Evolutionary conservation across 2,329 filamentous ascomycete species (phyloP).

Genomic region (Trichoderma pleuroti): DNA sequence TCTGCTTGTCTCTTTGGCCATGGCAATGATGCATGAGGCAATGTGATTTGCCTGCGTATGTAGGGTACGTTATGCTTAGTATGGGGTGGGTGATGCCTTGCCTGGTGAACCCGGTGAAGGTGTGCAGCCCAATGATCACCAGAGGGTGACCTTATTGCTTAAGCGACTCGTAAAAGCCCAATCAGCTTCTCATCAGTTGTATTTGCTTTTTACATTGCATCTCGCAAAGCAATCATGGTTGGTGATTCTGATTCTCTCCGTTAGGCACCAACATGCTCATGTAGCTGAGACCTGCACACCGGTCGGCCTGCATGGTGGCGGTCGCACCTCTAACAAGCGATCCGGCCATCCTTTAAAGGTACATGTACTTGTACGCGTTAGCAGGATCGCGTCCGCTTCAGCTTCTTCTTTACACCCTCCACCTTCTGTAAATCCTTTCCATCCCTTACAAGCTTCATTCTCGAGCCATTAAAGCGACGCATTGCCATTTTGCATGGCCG

Average conservation of each 20-base stretch:
- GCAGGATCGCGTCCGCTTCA: not conserved
- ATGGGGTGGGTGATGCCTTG: not conserved
- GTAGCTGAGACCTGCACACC: not conserved
- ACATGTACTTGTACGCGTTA: not conserved
- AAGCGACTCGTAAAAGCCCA: not conserved
- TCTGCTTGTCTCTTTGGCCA: not conserved
- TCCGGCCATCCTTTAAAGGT: too few relatives aligned
- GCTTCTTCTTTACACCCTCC: not conserved
- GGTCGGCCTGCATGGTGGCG: not conserved
- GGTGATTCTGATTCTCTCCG: not conserved
- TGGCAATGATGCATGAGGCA: not conserved
- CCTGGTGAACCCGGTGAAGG: too few relatives aligned
- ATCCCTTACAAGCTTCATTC: not conserved
- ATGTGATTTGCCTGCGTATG: not conserved
- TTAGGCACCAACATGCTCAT: not conserved
- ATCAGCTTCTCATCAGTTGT: not conserved
- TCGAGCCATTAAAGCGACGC: not conserved
- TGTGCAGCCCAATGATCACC: not conserved
- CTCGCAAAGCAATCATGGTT: not conserved
- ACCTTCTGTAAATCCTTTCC: not conserved
- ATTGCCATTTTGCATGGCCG: not conserved
- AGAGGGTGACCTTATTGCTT: not conserved
- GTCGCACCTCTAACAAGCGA: not conserved
- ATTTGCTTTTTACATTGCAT: not conserved
- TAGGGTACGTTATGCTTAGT: not conserved